Percentiles rank a stretch among this genome's conserved stretches.
Evolutionary conservation across 1,284 basidiomycete genomes (phyloP).

Genomic region (Ustilago crameri): DNA sequence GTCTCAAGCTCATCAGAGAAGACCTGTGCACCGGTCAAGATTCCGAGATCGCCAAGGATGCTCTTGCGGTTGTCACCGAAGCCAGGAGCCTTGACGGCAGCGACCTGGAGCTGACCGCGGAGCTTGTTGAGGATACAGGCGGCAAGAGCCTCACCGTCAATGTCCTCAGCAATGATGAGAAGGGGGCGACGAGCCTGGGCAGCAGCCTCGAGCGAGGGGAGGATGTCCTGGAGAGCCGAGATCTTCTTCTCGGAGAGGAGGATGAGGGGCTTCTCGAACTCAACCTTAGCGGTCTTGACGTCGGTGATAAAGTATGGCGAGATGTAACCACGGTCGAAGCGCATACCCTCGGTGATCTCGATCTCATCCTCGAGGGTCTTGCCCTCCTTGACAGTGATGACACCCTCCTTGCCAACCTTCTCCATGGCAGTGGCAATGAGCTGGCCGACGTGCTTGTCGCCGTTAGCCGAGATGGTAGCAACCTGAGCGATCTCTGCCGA

Average conservation of each 20-base stretch:
- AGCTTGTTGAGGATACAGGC: conserved; percentile 99
- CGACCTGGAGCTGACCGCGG: conserved; percentile 91
- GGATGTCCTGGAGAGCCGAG: conserved; percentile 90
- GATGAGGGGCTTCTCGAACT: conserved; percentile 95
- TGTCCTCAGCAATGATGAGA: conserved; percentile 94
- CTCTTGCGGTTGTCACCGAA: conserved; percentile 99
- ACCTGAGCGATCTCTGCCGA: conserved; percentile 97
- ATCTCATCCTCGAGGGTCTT: conserved; percentile 97
- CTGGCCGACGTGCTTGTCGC: conserved; percentile 90
- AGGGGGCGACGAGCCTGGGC: conserved; percentile 91
- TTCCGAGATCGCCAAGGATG: conserved; percentile 94
- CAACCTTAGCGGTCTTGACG: conserved; percentile 94
- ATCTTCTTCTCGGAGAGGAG: conserved; percentile 99
- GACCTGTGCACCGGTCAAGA: conserved; percentile 95
- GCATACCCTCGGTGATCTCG: conserved; percentile 99
- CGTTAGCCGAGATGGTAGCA: conserved; percentile 98
- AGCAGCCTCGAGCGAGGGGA: conserved; percentile 91
- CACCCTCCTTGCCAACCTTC: conserved; percentile 99
- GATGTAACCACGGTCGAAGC: conserved; percentile 98
- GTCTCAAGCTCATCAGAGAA: conserved; percentile 98
- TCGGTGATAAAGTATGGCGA: conserved; percentile 99
- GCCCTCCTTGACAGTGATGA: conserved; percentile 99
- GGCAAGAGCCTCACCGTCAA: conserved; percentile 96
- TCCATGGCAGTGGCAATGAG: conserved; percentile 99
- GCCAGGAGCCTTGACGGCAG: conserved; percentile 94